phyloP scores from a whole-genome alignment of 306 rosid species.

The Quercus engelmannii region DNA sequence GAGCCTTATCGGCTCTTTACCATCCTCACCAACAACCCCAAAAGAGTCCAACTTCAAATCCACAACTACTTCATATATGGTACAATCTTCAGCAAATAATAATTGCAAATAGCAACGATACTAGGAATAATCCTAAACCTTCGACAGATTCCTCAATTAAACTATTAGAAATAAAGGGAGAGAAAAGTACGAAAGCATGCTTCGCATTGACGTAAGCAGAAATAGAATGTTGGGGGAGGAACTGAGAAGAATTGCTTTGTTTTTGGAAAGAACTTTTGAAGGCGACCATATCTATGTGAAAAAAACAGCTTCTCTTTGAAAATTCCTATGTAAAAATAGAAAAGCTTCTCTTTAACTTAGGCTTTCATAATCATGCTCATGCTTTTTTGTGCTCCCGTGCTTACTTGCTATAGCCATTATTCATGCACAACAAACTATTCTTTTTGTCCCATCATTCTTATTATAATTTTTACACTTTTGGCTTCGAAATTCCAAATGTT shows the following conservation, averaged over 20 bases:
- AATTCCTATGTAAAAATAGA: slow-evolving; percentile 20
- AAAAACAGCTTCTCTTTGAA: not conserved
- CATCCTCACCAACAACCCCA: too few species aligned
- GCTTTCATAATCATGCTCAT: slow-evolving; percentile 28
- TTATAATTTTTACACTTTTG: slow-evolving; percentile 24
- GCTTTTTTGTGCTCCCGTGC: slow-evolving; percentile 50
- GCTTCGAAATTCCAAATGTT: slow-evolving; percentile 55
- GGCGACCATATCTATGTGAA: slow-evolving; percentile 31
- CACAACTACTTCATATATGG: not conserved
- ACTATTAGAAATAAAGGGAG: not conserved
- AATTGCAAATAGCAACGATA: not conserved
- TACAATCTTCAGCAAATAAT: not conserved
- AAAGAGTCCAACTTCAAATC: too few species aligned
- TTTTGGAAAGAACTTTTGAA: slow-evolving; percentile 27
- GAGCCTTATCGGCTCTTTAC: too few species aligned
- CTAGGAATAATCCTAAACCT: not conserved
- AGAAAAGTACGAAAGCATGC: slow-evolving; percentile 36
- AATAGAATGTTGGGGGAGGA: slow-evolving; percentile 11
- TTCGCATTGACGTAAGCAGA: slow-evolving; percentile 40
- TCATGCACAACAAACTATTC: slow-evolving; percentile 25
- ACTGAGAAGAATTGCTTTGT: slow-evolving; percentile 12
- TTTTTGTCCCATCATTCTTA: slow-evolving; percentile 27
- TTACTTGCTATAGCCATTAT: slow-evolving; percentile 28
- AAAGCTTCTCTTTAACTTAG: slow-evolving; percentile 8
- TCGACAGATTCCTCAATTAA: not conserved